Percentiles rank a stretch among this genome's conserved stretches.
Conservation (phyloP, 2,329 filamentous ascomycete species). For the Monilinia fructigena region DNA sequence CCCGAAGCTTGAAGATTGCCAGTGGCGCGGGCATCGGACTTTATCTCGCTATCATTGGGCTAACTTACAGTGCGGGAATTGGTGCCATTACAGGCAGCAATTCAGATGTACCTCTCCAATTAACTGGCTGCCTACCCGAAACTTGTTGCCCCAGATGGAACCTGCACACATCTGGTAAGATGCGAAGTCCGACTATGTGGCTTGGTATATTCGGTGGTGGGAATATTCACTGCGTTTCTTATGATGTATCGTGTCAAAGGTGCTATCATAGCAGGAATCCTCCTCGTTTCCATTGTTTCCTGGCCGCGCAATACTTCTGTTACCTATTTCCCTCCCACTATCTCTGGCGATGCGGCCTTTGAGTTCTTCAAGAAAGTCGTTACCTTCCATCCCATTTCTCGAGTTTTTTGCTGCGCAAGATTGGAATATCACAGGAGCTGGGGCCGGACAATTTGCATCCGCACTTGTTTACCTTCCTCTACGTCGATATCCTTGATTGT, state of each 20-base stretch:
- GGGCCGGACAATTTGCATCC: conserved; percentile 75
- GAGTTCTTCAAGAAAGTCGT: conserved; percentile 88
- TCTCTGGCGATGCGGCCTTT: conserved; percentile 67
- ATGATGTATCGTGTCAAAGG: conserved; percentile 87
- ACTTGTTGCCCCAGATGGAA: conserved; percentile 47
- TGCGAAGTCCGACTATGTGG: conserved; percentile 84
- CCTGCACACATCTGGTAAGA: conserved; percentile 67
- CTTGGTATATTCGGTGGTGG: conserved; percentile 85
- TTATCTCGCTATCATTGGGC: conserved; percentile 67
- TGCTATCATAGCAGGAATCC: conserved; percentile 78
- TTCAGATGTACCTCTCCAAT: conserved; percentile 65
- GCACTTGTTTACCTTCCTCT: conserved; percentile 88
- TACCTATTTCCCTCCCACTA: conserved; percentile 76
- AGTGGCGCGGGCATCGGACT: conserved; percentile 84
- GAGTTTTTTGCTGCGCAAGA: conserved; percentile 68
- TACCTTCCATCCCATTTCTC: conserved; percentile 74
- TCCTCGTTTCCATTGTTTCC: conserved; percentile 82
- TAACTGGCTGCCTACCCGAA: conserved; percentile 56
- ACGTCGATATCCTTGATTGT: conserved; percentile 85
- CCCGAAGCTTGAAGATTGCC: conserved; percentile 80
- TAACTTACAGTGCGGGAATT: conserved; percentile 80
- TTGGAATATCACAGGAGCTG: conserved; percentile 67
- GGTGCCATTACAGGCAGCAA: conserved; percentile 72
- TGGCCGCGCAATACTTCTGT: conserved; percentile 77
- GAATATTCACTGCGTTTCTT: conserved; percentile 73